Evolutionary conservation across 179 eudicot species (phyloP).

Genomic region (Monotropa hypopitys): DNA sequence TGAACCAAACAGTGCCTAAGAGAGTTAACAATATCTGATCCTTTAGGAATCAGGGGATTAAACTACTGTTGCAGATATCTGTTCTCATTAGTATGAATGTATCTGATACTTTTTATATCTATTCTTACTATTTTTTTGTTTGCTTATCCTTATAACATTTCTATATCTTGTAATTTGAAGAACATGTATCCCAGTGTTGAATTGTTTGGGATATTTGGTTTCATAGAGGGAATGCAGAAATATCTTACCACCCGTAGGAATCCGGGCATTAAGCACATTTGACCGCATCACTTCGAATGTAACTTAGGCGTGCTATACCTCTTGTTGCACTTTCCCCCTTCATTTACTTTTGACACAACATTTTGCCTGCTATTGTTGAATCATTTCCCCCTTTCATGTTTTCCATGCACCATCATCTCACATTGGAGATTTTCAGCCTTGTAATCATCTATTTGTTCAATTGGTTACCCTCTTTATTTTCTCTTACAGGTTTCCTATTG

Average conservation of each 20-base stretch:
- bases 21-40: background rate
- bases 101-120: background rate
- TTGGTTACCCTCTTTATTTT: background rate
- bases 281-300: background rate
- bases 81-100: background rate
- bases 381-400: background rate
- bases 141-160: background rate
- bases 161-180: background rate
- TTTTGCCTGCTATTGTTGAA: background rate
- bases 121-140: background rate
- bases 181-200: background rate
- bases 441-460: background rate
- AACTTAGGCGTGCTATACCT: background rate
- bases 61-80: background rate
- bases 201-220: background rate
- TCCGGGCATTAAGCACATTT: background rate
- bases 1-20: background rate
- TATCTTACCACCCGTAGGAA: background rate
- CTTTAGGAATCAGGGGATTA: no score
- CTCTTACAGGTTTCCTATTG: constrained; percentile 70
- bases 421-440: background rate
- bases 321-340: background rate
- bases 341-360: background rate
- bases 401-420: background rate
- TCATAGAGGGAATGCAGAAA: background rate